Evolutionary conservation across 2,329 filamentous ascomycete genomes (phyloP), one percentile per base, ranked within the genome.

Genomic region (Magnaporthiopsis incrustans): DNA sequence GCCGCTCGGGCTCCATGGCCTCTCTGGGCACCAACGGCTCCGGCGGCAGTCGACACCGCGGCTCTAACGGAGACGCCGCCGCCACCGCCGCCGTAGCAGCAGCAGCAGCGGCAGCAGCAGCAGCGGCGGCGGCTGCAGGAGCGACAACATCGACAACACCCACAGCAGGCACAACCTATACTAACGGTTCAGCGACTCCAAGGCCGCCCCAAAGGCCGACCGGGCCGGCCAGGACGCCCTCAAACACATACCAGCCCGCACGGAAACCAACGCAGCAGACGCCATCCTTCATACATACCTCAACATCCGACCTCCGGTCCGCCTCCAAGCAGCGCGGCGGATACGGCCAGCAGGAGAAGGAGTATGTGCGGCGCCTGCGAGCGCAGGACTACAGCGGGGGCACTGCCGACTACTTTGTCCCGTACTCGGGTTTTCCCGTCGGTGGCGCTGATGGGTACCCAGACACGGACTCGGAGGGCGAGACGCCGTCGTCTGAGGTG

Each of bases 311-410:
- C 64, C 67, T 79, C 68, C 76, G 83, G 68, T 76, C 87, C 71
- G 73, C 81, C 69, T 77, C 85, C 73, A 77, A 85, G 77, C 77
- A 84, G 57, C 77, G 82, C 60, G 57, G 77, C 75, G 65, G 73
- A 77, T 67, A 79, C 76, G 71, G 81, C 73, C 67, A 80, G 81
- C 92, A 98, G 76, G 94, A 98, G 76, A 91, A 93, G 73, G 94
- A 94, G 65, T 99, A 99, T 73, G 89, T 98, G 44, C 92, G 97
- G 75, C 88, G 94, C 70, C 85, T 98, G 72, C 88, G 92, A 65
- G 91, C 96, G 73, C 91, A 95, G 61, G 71, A 76, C 64, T 71
- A 71, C 66, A 56, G 56, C n/a, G 69, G 72, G 59, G 83, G 84
- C 66, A n/a, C n/a, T 53, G 44, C 44, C 44, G 88, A 91, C 68